Percentiles rank a stretch among this genome's conserved stretches.
Evolutionary conservation across 2,329 filamentous ascomycete species (phyloP).

Genomic region (Sporothrix brasiliensis): DNA sequence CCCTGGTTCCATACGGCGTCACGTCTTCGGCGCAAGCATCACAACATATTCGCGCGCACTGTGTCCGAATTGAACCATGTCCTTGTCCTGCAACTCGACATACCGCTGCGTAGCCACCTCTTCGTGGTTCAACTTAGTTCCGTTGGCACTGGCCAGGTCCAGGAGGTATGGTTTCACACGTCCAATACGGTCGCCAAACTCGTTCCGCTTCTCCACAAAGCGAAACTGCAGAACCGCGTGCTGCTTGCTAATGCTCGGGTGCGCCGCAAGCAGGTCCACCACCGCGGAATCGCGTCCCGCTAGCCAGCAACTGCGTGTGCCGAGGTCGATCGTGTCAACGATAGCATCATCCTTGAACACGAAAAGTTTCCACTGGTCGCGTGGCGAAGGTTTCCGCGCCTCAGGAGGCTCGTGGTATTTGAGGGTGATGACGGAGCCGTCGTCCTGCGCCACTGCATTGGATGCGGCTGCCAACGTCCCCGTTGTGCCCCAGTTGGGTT

Average conservation of each 20-base stretch:
- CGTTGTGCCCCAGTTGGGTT: conserved; percentile 81
- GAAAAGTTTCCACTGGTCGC: conserved; percentile 84
- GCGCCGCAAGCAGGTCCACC: conserved; percentile 81
- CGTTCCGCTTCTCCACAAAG: conserved; percentile 77
- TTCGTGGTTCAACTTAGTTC: conserved; percentile 79
- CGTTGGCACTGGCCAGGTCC: conserved; percentile 91
- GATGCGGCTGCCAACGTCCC: conserved; percentile 85
- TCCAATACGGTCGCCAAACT: conserved; percentile 81
- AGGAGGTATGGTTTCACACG: conserved; percentile 86
- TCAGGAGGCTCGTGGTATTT: conserved; percentile 97
- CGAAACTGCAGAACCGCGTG: conserved; percentile 95
- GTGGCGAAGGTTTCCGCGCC: conserved; percentile 80
- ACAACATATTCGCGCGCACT: conserved; percentile 94
- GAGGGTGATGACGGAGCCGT: conserved; percentile 74
- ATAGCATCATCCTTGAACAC: conserved; percentile 85
- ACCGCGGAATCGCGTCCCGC: conserved; percentile 79
- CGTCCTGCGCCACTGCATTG: conserved; percentile 71
- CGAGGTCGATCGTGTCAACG: conserved; percentile 78
- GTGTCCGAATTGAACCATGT: conserved; percentile 84
- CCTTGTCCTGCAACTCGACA: conserved; percentile 83
- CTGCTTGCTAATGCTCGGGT: conserved; percentile 92
- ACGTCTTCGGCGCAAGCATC: conserved; percentile 68
- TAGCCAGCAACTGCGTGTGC: conserved; percentile 82
- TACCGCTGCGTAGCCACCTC: conserved; percentile 75
- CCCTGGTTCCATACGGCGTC: conserved; percentile 22